Evolutionary conservation across 2,329 filamentous ascomycete species (phyloP).

Genomic region (Xylaria multiplex): DNA sequence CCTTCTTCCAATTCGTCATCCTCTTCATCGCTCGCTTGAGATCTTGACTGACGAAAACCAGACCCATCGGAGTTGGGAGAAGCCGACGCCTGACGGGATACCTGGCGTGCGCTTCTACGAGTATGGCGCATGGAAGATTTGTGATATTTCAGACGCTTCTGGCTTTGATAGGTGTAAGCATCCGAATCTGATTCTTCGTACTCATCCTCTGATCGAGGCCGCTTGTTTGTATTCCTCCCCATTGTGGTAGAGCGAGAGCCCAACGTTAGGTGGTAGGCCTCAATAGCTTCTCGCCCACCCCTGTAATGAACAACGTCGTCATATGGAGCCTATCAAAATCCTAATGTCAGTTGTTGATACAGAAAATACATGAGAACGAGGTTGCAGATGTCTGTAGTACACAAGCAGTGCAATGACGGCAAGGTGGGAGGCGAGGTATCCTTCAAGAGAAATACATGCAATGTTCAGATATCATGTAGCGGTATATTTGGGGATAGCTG

Average conservation of each 20-base stretch:
- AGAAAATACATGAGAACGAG: background rate
- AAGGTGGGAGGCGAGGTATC: background rate
- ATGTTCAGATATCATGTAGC: background rate
- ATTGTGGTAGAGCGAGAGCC: constrained; percentile 24
- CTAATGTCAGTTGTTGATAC: constrained; percentile 16
- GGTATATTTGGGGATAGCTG: background rate
- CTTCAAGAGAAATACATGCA: background rate
- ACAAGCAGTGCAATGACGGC: background rate
- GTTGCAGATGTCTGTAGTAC: background rate
- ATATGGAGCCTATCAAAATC: constrained; percentile 43
- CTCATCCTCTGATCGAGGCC: constrained; percentile 40
- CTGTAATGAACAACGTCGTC: constrained; percentile 44
- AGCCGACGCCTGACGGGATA: constrained; percentile 34
- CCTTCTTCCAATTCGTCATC: constrained; percentile 34
- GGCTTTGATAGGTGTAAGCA: background rate
- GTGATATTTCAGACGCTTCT: constrained; percentile 33
- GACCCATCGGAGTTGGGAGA: constrained; percentile 6
- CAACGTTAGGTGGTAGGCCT: constrained; percentile 39
- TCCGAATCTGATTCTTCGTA: constrained; percentile 41
- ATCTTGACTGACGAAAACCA: constrained; percentile 20
- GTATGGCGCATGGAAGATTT: constrained; percentile 9
- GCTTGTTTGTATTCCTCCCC: constrained; percentile 28
- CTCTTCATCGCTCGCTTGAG: constrained; percentile 5
- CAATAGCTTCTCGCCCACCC: constrained; percentile 41
- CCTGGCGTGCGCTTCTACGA: constrained; percentile 37